Conservation (phyloP, 2,329 filamentous ascomycete species). For the Aspergillus terreus region DNA sequence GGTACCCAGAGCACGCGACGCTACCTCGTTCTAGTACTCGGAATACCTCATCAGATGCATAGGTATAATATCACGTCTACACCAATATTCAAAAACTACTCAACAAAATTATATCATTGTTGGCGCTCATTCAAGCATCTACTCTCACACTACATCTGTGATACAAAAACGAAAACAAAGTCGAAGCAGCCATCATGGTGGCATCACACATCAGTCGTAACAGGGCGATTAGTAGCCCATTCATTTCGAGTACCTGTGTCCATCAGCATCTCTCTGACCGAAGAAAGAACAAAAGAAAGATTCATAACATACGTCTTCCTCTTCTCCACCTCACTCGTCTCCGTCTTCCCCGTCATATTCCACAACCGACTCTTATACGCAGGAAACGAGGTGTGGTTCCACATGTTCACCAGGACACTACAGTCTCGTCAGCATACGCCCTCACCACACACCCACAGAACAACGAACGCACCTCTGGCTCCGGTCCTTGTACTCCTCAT, state of each 20-base stretch:
- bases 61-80: no score
- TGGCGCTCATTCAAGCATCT: no score
- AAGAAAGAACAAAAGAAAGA: background rate
- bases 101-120: no score
- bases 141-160: background rate
- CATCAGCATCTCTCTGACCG: background rate
- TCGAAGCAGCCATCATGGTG: background rate
- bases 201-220: background rate
- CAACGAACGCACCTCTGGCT: constrained; percentile 50
- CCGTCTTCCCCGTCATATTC: constrained; percentile 27
- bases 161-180: background rate
- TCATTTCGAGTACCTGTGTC: background rate
- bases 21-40: no score
- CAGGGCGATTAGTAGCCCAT: background rate
- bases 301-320: constrained; percentile 21
- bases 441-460: background rate
- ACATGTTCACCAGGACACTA: constrained; percentile 48
- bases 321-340: constrained; percentile 18
- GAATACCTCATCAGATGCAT: no score
- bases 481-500: constrained; percentile 58
- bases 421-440: background rate
- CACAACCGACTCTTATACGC: constrained; percentile 45
- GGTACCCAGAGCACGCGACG: no score
- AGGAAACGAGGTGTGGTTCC: constrained; percentile 47
- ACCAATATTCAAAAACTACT: no score